These are phyloP conservation scores for Pichia heedii DNA, from an alignment of 805 yeast genomes.

Conservation along the genomic window DNA sequence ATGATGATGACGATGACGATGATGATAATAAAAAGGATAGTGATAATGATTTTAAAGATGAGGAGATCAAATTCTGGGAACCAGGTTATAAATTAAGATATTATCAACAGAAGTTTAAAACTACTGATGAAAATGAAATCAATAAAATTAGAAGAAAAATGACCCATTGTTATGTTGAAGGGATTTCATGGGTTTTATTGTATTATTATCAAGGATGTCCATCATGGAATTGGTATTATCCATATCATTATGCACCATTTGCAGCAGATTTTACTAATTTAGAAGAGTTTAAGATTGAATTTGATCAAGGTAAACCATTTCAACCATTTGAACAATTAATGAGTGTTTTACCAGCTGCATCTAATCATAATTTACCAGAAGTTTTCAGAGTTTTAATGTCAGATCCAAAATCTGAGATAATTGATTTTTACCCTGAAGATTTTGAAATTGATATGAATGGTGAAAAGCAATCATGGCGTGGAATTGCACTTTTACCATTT, in stretches of 20 bases:
- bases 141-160: slow-evolving; percentile 47
- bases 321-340: slow-evolving; percentile 87
- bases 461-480: slow-evolving; percentile 91
- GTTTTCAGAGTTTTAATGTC: slow-evolving; percentile 78
- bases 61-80: slow-evolving; percentile 49
- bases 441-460: slow-evolving; percentile 94
- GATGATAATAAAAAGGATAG: slow-evolving; percentile 21
- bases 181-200: slow-evolving; percentile 91
- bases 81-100: slow-evolving; percentile 82
- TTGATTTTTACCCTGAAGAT: slow-evolving; percentile 84
- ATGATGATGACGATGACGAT: slow-evolving; percentile 36
- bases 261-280: slow-evolving; percentile 72
- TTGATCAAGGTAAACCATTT: slow-evolving; percentile 68
- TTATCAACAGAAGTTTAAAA: slow-evolving; percentile 65
- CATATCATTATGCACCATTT: slow-evolving; percentile 96
- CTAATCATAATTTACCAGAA: slow-evolving; percentile 77
- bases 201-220: slow-evolving; percentile 98
- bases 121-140: slow-evolving; percentile 45
- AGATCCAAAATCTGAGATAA: slow-evolving; percentile 67
- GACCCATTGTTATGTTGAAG: slow-evolving; percentile 74
- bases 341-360: slow-evolving; percentile 93
- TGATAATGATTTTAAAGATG: slow-evolving; percentile 6
- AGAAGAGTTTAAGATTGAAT: slow-evolving; percentile 42
- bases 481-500: slow-evolving; percentile 81
- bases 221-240: slow-evolving; percentile 97